phyloP scores from a whole-genome alignment of 2,329 filamentous ascomycete genomes.

The Ilyonectria sp. region DNA sequence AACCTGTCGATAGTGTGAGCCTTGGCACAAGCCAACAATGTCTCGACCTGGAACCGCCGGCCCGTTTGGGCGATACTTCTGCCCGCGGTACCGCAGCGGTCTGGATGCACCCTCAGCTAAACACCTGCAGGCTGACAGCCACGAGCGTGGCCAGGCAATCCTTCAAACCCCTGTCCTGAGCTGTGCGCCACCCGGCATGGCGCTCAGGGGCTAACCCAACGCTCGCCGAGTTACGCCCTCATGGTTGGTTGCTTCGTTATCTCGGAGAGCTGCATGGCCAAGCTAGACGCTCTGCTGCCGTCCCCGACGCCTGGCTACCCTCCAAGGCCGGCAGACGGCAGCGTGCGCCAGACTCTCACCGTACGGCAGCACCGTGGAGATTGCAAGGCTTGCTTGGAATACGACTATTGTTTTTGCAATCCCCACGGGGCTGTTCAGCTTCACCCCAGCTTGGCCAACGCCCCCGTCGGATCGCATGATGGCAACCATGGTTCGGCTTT shows the following conservation, averaged over 20 bases:
- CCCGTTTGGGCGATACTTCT: too few species aligned
- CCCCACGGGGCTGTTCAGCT: not conserved
- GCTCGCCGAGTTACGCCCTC: not conserved
- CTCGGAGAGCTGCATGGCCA: not conserved
- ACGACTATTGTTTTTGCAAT: not conserved
- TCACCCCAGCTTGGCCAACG: not conserved
- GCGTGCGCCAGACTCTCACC: not conserved
- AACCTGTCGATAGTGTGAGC: too few species aligned
- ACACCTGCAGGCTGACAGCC: too few species aligned
- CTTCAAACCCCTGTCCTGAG: too few species aligned
- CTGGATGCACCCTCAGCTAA: too few species aligned
- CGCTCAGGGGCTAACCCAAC: not conserved
- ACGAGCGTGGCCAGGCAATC: too few species aligned
- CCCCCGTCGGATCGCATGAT: constrained; percentile 36
- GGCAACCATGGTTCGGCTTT: constrained; percentile 19
- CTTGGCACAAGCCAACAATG: too few species aligned
- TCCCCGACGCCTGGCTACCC: not conserved
- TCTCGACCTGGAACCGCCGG: too few species aligned
- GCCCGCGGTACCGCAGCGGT: too few species aligned
- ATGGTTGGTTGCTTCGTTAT: constrained; percentile 21
- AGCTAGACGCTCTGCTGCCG: not conserved
- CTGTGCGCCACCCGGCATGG: not conserved
- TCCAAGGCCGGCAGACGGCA: not conserved
- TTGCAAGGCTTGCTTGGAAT: constrained; percentile 3
- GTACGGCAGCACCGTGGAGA: not conserved